Conservation (phyloP, 768 basidiomycete species). For the Xerocomellus dryophilus region DNA sequence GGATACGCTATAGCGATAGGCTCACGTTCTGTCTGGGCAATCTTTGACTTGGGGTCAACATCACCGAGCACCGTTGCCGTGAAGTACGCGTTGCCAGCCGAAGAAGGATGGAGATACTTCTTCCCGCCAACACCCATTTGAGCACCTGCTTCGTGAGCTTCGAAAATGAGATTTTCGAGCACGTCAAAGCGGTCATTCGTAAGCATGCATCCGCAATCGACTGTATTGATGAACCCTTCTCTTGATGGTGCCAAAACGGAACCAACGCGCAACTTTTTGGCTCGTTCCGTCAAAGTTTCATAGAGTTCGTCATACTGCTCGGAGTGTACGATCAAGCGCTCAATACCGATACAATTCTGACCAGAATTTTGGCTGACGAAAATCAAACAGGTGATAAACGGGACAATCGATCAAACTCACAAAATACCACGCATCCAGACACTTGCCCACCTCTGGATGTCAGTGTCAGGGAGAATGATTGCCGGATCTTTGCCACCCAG, state of each 20-base stretch:
- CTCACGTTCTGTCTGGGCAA: constrained; percentile 76
- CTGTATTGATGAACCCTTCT: constrained; percentile 66
- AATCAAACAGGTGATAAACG: not conserved
- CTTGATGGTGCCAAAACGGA: constrained; percentile 65
- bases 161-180: constrained; percentile 64
- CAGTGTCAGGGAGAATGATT: constrained; percentile 81
- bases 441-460: constrained; percentile 75
- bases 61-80: constrained; percentile 82
- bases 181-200: constrained; percentile 64
- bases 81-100: constrained; percentile 78
- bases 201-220: constrained; percentile 91
- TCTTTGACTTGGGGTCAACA: constrained; percentile 64
- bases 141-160: constrained; percentile 70
- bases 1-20: not conserved
- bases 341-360: constrained; percentile 97
- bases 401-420: constrained; percentile 47
- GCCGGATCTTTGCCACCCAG: constrained; percentile 95
- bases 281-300: constrained; percentile 59
- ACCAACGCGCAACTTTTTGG: constrained; percentile 69
- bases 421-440: constrained; percentile 90
- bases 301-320: constrained; percentile 76
- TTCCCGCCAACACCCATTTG: constrained; percentile 61
- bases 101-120: constrained; percentile 60
- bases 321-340: constrained; percentile 83
- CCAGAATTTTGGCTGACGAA: constrained; percentile 77